Evolutionary conservation across 495 filamentous ascomycete genomes (phyloP).

Genomic region (Hypoxylon fuscum): DNA sequence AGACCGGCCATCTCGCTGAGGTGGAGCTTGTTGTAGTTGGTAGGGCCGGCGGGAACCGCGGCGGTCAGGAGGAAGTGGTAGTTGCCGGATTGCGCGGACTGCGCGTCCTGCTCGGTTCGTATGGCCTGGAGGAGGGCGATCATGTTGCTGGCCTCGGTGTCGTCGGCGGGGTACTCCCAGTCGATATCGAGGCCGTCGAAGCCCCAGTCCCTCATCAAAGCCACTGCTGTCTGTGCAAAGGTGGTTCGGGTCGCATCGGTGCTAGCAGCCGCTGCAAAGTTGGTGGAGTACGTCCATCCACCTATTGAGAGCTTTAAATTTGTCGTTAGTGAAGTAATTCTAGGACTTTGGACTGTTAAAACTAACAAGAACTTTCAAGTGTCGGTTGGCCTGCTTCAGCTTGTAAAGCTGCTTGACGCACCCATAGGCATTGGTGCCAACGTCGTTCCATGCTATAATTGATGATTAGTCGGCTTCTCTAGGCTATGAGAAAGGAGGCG

Average conservation of each 20-base stretch:
- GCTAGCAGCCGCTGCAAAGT: slow-evolving; percentile 75
- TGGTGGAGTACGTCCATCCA: slow-evolving; percentile 86
- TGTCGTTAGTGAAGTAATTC: too few relatives aligned
- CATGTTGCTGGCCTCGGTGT: slow-evolving; percentile 71
- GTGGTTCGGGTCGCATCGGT: slow-evolving; percentile 61
- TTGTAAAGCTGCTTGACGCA: slow-evolving; percentile 88
- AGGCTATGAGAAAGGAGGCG: neutral
- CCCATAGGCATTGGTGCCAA: slow-evolving; percentile 76
- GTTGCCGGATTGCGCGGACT: slow-evolving; percentile 58
- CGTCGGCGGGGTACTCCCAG: slow-evolving; percentile 66
- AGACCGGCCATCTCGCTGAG: slow-evolving; percentile 71
- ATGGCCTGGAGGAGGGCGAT: slow-evolving; percentile 74
- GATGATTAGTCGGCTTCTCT: slow-evolving; percentile 18
- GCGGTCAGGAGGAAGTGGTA: slow-evolving; percentile 79
- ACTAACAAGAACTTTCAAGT: slow-evolving; percentile 90
- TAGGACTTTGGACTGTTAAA: too few relatives aligned
- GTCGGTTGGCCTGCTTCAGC: slow-evolving; percentile 82
- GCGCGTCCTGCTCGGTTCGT: slow-evolving; percentile 70
- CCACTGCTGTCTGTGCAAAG: slow-evolving; percentile 73
- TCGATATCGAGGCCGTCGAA: slow-evolving; percentile 60
- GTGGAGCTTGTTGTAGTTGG: slow-evolving; percentile 73
- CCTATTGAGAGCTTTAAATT: slow-evolving; percentile 74
- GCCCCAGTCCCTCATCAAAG: slow-evolving; percentile 69
- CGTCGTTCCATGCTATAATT: slow-evolving; percentile 53
- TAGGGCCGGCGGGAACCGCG: slow-evolving; percentile 67